Base-by-base conservation (phyloP, 2,329 filamentous ascomycete genomes). In the Aspergillus hiratsukae region DNA sequence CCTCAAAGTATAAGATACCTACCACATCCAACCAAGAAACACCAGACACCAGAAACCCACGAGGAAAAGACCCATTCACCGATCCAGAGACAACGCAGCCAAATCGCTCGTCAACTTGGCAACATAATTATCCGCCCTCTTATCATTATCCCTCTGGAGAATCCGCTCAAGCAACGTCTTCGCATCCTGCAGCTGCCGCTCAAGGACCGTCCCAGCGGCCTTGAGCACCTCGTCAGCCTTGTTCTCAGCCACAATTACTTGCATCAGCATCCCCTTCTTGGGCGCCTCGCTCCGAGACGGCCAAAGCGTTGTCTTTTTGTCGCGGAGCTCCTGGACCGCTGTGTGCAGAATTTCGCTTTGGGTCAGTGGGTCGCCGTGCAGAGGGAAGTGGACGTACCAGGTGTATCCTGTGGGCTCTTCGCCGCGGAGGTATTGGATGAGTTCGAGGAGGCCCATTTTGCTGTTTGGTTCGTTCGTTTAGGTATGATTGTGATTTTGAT, bases 331-430 rank as follows among this genome's bases (percentile, higher is more conserved):
- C 52, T 58, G 48, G 43, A 31, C 21, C 25, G 49, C 55, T 2
- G n/a, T 23, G 6, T 27, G 19, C 5, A 46, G 14, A 3, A 46
- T 46, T 23, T 46, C 43, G 43, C 43, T 23, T 25, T 27, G 5
- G 23, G 43, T 49, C 8, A 52, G 29, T 14, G 49, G 54, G 27
- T 27, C 37, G 35, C 46, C 19, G 29, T 53, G n/a, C 2, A 57
- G 17, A 25, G 57, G 57, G 46, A 59, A 48, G 29, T 57, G 45
- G 23, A 59, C 51, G 43, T 54, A 59, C 54, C 52, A 57, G 21
- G 43, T 51, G 23, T 46, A 25, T 46, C 23, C 43, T 11, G 43
- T 7, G 3, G 48, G 48, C 6, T 40, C 19, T 25, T 41, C 21
- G 48, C 51, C 53, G 10, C 17, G n/a, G 43, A 46, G 19, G 43